Base-by-base conservation (phyloP, 2,329 filamentous ascomycete genomes). In the Alternaria incomplexa region DNA sequence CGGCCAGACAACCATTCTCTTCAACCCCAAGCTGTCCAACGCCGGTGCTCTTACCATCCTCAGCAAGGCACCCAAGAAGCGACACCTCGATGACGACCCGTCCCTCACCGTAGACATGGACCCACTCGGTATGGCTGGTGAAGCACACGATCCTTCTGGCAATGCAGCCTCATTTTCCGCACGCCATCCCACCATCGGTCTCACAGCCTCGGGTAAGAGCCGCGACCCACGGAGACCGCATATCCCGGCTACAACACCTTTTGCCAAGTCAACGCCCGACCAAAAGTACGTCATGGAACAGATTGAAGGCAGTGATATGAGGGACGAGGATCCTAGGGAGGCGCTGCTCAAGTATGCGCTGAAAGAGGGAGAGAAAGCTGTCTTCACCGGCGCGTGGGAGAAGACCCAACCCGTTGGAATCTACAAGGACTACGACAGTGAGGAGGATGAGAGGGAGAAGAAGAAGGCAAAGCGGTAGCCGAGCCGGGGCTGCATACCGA, bases 291-390 rank as follows among this genome's bases (percentile, higher is more conserved):
- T 99, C 64, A 90, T 90, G 72, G 89, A 95, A 76, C 92, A 92
- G 68, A 97, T 98, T 56, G 93, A 94, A 26, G 86, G 98, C 12
- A 95, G 93, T 66, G 90, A 89, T 66, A 97, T 99, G 93, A 86
- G 97, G 51, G 94, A 99, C 80, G 96, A 99, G 79, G 96, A 99
- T 82, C 96, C 96, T 0, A 86, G 96, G 67, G 96, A 97, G 81
- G 96, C 96, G 48, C 83, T 99, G 75, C 83, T 99, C 63, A 97
- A 96, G 83, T 99, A 98, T 84, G 95, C 93, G 40, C 93, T 97
- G 58, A 90, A 96, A 77, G 93, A 94, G 12, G 89, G 97, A 81
- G 95, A 93, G 77, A 94, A 98, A 77, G 95, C 94, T 1, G 86
- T 97, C 73, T 99, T 98, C 76, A 99, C 96, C 28, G 93, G 92